phyloP scores from a whole-genome alignment of 78 protist genomes.

The Chrysochromulina parva region DNA sequence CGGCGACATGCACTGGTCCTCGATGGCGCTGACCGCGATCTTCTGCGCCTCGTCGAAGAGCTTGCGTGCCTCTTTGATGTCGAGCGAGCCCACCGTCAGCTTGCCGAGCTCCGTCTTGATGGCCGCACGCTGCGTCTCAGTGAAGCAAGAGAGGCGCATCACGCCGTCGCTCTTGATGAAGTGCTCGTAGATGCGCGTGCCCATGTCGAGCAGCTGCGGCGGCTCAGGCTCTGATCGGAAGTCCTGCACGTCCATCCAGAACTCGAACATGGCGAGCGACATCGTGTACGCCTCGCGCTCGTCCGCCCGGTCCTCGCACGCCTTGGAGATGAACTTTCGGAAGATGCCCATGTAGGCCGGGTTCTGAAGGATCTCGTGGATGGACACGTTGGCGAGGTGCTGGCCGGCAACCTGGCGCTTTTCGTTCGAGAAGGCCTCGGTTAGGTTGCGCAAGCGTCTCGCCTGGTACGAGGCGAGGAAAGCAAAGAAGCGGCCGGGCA shows the following conservation, averaged over 20 bases:
- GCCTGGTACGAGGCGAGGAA: conserved; percentile 8
- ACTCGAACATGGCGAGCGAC: not conserved
- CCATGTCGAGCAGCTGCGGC: too few relatives aligned
- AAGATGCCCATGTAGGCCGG: not conserved
- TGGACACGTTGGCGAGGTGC: not conserved
- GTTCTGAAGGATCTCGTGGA: not conserved
- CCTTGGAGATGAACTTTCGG: not conserved
- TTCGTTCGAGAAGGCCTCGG: not conserved
- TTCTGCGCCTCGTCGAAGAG: not conserved
- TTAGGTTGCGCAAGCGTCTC: not conserved
- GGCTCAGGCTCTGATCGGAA: too few relatives aligned
- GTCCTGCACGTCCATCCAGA: conserved; percentile 14
- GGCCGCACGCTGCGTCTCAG: too few relatives aligned
- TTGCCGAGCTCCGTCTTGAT: too few relatives aligned
- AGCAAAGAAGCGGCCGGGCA: conserved; percentile 1
- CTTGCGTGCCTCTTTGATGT: not conserved
- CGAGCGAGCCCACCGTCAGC: too few relatives aligned
- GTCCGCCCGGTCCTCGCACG: not conserved
- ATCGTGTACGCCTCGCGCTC: not conserved
- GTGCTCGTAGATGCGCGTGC: too few relatives aligned
- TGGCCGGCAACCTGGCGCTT: not conserved
- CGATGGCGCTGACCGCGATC: not conserved
- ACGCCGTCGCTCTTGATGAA: too few relatives aligned
- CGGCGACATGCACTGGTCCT: not conserved
- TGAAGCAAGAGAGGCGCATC: too few relatives aligned